Percentiles rank a stretch among this genome's conserved stretches.
Evolutionary conservation across 2,329 filamentous ascomycete genomes (phyloP).

Genomic region (Penicillium sp.): DNA sequence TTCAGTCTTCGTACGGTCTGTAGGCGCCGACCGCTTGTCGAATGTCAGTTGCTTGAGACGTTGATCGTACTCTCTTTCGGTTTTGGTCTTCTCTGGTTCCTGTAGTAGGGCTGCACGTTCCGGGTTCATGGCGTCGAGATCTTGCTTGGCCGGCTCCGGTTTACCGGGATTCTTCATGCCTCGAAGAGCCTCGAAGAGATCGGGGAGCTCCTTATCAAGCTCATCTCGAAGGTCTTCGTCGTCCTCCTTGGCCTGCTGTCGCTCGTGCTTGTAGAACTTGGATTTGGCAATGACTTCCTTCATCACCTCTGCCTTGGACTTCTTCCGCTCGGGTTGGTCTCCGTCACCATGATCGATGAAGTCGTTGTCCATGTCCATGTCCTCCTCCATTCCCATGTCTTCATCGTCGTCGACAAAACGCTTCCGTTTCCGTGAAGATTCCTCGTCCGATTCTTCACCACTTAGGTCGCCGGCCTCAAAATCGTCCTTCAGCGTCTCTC

Average conservation of each 20-base stretch:
- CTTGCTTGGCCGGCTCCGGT: slow-evolving; percentile 46
- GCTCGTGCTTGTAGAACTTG: slow-evolving; percentile 90
- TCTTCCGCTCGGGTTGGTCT: slow-evolving; percentile 75
- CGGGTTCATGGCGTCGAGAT: slow-evolving; percentile 57
- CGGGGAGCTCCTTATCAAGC: slow-evolving; percentile 77
- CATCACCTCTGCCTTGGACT: slow-evolving; percentile 96
- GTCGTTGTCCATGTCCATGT: slow-evolving; percentile 29
- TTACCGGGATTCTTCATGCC: slow-evolving; percentile 55
- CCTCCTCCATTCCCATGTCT: slow-evolving; percentile 39
- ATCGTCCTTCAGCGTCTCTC: slow-evolving; percentile 66
- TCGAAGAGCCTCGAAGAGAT: slow-evolving; percentile 70
- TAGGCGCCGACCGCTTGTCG: slow-evolving; percentile 80
- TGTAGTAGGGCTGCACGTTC: slow-evolving; percentile 61
- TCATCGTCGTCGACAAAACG: slow-evolving; percentile 45
- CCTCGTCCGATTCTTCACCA: slow-evolving; percentile 49
- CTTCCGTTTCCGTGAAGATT: slow-evolving; percentile 57
- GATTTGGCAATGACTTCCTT: slow-evolving; percentile 97
- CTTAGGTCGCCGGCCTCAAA: slow-evolving; percentile 75
- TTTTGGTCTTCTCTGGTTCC: slow-evolving; percentile 61
- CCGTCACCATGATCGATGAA: slow-evolving; percentile 49
- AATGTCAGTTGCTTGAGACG: slow-evolving; percentile 77
- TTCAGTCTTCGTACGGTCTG: slow-evolving; percentile 84
- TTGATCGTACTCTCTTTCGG: slow-evolving; percentile 85
- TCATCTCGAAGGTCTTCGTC: slow-evolving; percentile 83
- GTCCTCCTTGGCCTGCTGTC: slow-evolving; percentile 87